Percentiles rank a stretch among this genome's conserved stretches.
Conservation (phyloP, 2,329 filamentous ascomycete species). For the Xylariomycetidae sp. region DNA sequence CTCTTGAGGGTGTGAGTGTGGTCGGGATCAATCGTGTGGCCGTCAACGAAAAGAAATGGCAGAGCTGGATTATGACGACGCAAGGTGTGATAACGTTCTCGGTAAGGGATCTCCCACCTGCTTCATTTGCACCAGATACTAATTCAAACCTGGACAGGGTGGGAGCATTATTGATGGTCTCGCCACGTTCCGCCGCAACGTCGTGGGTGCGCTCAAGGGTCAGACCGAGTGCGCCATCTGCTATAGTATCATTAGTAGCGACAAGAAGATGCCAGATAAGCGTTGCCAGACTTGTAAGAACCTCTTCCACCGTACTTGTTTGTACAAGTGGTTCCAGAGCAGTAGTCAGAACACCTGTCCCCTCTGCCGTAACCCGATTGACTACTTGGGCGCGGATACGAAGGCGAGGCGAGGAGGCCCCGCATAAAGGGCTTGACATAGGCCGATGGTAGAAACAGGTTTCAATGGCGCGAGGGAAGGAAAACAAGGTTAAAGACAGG, state of each 20-base stretch:
- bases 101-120: slow-evolving; percentile 30
- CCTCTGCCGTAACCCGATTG: slow-evolving; percentile 84
- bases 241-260: slow-evolving; percentile 85
- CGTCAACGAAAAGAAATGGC: slow-evolving; percentile 87
- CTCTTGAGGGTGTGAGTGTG: slow-evolving; percentile 72
- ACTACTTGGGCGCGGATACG: slow-evolving; percentile 37
- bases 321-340: slow-evolving; percentile 96
- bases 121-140: neutral
- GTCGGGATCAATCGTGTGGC: slow-evolving; percentile 75
- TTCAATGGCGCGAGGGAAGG: no score
- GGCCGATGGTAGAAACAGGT: no score
- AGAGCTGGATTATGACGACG: slow-evolving; percentile 79
- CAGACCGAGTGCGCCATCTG: slow-evolving; percentile 96
- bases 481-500: no score
- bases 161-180: slow-evolving; percentile 85
- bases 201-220: slow-evolving; percentile 81
- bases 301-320: slow-evolving; percentile 79
- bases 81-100: slow-evolving; percentile 92
- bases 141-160: slow-evolving; percentile 42
- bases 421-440: neutral
- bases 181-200: slow-evolving; percentile 77
- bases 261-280: slow-evolving; percentile 89
- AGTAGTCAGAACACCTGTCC: slow-evolving; percentile 91
- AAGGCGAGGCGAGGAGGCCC: slow-evolving; percentile 15
- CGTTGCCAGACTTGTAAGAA: slow-evolving; percentile 89